phyloP scores from a whole-genome alignment of 2,329 filamentous ascomycete genomes.

The Aspergillus ochraceus region DNA sequence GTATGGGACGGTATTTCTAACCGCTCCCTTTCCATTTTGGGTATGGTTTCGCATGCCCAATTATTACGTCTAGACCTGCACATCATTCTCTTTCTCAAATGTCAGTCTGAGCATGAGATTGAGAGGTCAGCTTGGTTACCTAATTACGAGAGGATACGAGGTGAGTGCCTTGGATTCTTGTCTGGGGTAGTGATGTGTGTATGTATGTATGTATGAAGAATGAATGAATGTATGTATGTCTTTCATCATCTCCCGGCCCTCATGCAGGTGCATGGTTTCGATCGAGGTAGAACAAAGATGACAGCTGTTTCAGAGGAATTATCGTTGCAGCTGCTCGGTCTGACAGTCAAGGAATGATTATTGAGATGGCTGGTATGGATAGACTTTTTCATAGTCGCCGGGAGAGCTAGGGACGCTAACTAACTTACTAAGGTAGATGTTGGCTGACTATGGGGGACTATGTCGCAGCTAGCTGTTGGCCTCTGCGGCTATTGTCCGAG shows the following conservation, averaged over 20 bases:
- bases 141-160: background rate
- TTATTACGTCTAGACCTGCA: constrained; percentile 12
- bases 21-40: constrained; percentile 2
- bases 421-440: background rate
- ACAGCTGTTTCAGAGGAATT: background rate
- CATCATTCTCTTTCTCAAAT: constrained; percentile 10
- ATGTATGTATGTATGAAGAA: background rate
- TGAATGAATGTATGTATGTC: background rate
- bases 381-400: background rate
- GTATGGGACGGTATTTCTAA: background rate
- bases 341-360: background rate
- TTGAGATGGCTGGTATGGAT: background rate
- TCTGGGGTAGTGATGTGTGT: background rate
- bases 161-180: background rate
- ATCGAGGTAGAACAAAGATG: background rate
- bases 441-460: constrained; percentile 8
- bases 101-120: background rate
- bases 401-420: background rate
- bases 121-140: background rate
- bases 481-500: constrained; percentile 15
- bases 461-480: constrained; percentile 1
- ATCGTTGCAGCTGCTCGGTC: background rate
- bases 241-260: background rate
- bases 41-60: constrained; percentile 16
- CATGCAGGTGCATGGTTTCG: background rate